Percentiles rank a stretch among this genome's conserved stretches.
Conservation (phyloP, 306 rosid genomes). For the Begonia fuchsioides region DNA sequence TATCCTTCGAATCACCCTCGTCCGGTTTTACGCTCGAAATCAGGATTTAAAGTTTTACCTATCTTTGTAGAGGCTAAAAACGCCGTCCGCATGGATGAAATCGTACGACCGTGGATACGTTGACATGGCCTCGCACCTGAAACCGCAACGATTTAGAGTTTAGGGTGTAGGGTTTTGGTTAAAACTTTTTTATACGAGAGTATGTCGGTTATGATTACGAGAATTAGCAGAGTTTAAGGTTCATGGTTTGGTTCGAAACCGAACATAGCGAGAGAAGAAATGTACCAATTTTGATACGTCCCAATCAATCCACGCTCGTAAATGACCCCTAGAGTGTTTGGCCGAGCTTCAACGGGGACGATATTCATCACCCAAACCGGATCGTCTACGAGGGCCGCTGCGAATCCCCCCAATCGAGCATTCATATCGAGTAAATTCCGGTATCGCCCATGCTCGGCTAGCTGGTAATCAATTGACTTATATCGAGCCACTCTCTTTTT, state of each 20-base stretch:
- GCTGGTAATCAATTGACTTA: conserved; percentile 29
- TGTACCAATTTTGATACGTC: conserved; percentile 66
- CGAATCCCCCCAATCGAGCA: conserved; percentile 72
- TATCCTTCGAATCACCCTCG: neutral
- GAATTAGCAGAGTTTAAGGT: neutral
- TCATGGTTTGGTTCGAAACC: neutral
- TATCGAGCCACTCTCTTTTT: conserved; percentile 47
- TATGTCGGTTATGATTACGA: neutral
- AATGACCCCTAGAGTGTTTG: conserved; percentile 57
- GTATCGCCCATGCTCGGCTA: conserved; percentile 49
- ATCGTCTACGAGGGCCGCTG: conserved; percentile 36
- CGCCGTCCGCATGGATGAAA: conserved; percentile 64
- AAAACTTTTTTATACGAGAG: neutral
- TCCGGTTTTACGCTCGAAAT: neutral
- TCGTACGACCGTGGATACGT: conserved; percentile 87
- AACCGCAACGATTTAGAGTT: too few species aligned
- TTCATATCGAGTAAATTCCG: conserved; percentile 79
- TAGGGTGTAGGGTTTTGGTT: neutral
- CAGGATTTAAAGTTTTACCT: conserved; percentile 17
- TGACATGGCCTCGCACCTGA: conserved; percentile 95
- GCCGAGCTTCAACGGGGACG: conserved; percentile 46
- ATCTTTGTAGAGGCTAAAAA: conserved; percentile 49
- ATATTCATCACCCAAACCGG: conserved; percentile 94
- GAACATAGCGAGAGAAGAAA: neutral
- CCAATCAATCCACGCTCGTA: conserved; percentile 71